Conservation (phyloP, 257 asterid genomes). For the Lycium barbarum region DNA sequence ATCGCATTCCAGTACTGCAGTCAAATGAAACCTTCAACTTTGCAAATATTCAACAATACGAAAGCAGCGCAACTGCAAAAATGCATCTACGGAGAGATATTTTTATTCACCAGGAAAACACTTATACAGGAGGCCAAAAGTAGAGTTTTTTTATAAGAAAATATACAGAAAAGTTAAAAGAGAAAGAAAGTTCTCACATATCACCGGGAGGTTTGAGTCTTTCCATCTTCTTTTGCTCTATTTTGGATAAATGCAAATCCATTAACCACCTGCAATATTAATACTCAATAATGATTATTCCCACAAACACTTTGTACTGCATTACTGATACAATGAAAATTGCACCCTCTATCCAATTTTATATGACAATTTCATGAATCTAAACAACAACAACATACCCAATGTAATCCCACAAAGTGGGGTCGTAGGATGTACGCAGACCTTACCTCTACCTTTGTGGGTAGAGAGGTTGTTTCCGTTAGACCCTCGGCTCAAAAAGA, state of each 20-base stretch:
- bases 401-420: too few species aligned
- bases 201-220: conserved; percentile 49
- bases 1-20: background rate
- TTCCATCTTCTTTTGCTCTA: conserved; percentile 49
- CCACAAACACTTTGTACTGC: background rate
- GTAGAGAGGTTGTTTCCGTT: too few species aligned
- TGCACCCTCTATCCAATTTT: background rate
- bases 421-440: too few species aligned
- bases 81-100: background rate
- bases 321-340: background rate
- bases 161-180: too few species aligned
- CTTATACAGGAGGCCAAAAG: background rate
- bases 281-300: background rate
- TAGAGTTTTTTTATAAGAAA: background rate
- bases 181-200: too few species aligned
- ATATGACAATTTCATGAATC: background rate
- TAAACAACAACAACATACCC: too few species aligned
- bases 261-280: conserved; percentile 83
- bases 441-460: too few species aligned
- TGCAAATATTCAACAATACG: background rate
- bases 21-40: background rate
- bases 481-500: too few species aligned
- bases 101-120: background rate
- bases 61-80: background rate
- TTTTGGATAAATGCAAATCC: conserved; percentile 58